These are phyloP conservation scores for Setaria italica DNA, from an alignment of 202 grass and related monocot species.

Conservation along the genomic window DNA sequence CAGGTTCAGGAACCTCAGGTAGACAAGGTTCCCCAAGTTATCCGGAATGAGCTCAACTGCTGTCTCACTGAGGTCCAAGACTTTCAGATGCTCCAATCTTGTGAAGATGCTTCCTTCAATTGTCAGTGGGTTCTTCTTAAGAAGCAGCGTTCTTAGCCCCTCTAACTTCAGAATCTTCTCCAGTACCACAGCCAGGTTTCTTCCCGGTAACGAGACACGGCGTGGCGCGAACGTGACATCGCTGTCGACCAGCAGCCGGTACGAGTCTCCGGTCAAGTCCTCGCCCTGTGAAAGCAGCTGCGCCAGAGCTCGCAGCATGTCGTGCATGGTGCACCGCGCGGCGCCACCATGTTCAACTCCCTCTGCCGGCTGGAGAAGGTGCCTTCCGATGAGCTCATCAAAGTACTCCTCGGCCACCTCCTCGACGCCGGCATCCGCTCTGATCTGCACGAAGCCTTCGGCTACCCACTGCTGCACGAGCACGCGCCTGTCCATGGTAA, in stretches of 20 bases:
- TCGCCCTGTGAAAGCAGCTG: conserved; percentile 58
- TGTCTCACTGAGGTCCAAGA: conserved; percentile 80
- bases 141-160: conserved; percentile 64
- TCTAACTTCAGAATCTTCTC: conserved; percentile 53
- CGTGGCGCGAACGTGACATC: conserved; percentile 36
- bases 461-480: conserved; percentile 76
- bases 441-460: conserved; percentile 61
- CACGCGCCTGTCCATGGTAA: conserved; percentile 25
- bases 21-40: conserved; percentile 56
- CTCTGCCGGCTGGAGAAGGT: conserved; percentile 56
- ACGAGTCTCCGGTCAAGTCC: conserved; percentile 39
- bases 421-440: conserved; percentile 44
- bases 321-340: conserved; percentile 63
- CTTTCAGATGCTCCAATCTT: conserved; percentile 55
- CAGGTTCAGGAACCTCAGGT: conserved; percentile 74
- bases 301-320: conserved; percentile 55
- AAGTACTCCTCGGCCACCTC: conserved; percentile 72
- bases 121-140: conserved; percentile 69
- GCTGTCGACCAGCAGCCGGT: conserved; percentile 24
- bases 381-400: conserved; percentile 64
- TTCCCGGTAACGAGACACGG: conserved; percentile 51
- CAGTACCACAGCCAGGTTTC: conserved; percentile 45
- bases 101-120: conserved; percentile 47
- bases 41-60: conserved; percentile 61
- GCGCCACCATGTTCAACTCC: conserved; percentile 20